These are phyloP conservation scores for Aspergillus kassunensis DNA, from an alignment of 495 filamentous ascomycete genomes.

Conservation along the genomic window DNA sequence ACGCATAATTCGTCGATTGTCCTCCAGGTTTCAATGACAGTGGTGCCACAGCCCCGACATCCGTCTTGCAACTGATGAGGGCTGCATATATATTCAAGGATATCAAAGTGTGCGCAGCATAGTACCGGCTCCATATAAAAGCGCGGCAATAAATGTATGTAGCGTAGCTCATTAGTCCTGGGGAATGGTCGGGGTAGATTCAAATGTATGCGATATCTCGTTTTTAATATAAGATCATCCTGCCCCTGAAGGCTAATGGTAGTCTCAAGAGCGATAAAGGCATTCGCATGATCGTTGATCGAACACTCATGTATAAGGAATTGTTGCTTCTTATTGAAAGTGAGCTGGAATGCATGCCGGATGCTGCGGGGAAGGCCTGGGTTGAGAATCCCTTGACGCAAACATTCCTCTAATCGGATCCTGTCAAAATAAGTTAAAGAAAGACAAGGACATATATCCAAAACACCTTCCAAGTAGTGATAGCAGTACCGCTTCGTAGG, in stretches of 20 bases:
- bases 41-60: neutral
- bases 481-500: neutral
- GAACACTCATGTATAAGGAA: constrained; percentile 6
- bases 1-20: neutral
- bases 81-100: neutral
- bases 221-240: neutral
- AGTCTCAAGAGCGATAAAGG: neutral
- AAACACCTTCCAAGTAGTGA: constrained; percentile 6
- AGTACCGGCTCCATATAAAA: neutral
- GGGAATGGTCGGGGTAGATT: neutral
- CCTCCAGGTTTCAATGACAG: neutral
- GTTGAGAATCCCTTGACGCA: neutral
- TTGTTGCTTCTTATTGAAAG: neutral
- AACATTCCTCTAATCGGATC: neutral
- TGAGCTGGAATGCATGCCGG: neutral
- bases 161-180: neutral
- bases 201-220: constrained; percentile 1
- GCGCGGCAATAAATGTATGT: neutral
- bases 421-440: constrained; percentile 7
- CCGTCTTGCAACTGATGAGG: neutral
- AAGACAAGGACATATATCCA: constrained; percentile 24
- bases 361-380: neutral
- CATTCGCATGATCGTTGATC: constrained; percentile 1
- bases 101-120: neutral
- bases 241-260: neutral